Percentiles rank a stretch among this genome's conserved stretches.
These are phyloP conservation scores for Farysia itapuensis DNA, from an alignment of 1,284 basidiomycete genomes.

Conservation along the genomic window DNA sequence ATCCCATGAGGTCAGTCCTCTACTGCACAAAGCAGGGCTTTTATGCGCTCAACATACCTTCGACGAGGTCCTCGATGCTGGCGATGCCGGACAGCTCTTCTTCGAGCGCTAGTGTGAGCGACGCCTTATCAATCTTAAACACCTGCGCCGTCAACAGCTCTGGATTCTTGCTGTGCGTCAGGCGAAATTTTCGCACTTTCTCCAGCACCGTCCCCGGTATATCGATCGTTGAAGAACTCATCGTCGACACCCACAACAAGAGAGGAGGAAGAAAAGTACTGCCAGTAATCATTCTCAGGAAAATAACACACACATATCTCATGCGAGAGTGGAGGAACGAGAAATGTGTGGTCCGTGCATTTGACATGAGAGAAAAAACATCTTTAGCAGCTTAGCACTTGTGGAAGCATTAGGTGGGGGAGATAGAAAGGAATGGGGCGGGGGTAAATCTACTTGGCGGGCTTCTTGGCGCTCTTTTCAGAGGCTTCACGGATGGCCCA, in stretches of 20 bases:
- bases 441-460: constrained; percentile 1
- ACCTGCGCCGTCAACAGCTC: constrained; percentile 39
- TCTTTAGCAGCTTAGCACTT: neutral
- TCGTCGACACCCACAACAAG: neutral
- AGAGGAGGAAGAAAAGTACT: neutral
- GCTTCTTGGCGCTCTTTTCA: constrained; percentile 47
- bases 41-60: constrained; percentile 42
- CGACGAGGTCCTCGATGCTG: constrained; percentile 43
- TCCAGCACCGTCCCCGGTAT: constrained; percentile 36
- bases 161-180: constrained; percentile 23
- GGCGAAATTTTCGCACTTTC: constrained; percentile 39
- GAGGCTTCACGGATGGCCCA: constrained; percentile 56
- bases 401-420: neutral
- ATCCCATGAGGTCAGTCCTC: no score
- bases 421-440: neutral
- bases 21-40: no score
- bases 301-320: no score
- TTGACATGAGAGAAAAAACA: neutral
- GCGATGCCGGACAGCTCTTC: constrained; percentile 34
- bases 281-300: no score
- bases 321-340: no score
- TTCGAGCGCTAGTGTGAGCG: constrained; percentile 46
- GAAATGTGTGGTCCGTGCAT: no score
- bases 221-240: constrained; percentile 49
- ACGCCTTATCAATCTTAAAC: constrained; percentile 51